phyloP scores from a whole-genome alignment of 345 rosid species.

The Citrus cavaleriei region DNA sequence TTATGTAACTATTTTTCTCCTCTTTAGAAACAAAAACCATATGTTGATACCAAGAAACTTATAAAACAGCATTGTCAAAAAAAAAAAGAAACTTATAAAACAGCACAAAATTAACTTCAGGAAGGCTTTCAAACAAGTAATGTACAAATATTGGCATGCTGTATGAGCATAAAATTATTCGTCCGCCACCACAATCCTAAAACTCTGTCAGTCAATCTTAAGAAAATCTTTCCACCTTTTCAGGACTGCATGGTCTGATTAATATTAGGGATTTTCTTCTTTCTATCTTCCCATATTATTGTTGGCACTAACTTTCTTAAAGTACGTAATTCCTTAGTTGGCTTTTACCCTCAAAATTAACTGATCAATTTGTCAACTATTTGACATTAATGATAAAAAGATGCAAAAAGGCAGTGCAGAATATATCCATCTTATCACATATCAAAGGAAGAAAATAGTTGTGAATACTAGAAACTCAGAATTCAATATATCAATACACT shows the following conservation, averaged over 20 bases:
- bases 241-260: not conserved
- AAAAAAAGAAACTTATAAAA: not conserved
- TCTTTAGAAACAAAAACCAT: not conserved
- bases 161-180: not conserved
- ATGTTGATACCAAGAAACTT: not conserved
- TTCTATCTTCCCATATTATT: too few species aligned
- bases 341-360: not conserved
- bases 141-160: not conserved
- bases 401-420: not conserved
- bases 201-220: not conserved
- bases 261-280: not conserved
- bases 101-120: not conserved
- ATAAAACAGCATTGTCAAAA: not conserved
- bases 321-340: not conserved
- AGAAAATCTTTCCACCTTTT: not conserved
- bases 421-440: not conserved
- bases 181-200: not conserved
- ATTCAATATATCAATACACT: constrained; percentile 9
- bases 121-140: not conserved
- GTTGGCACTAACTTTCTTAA: not conserved
- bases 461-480: constrained; percentile 4
- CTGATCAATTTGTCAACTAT: not conserved
- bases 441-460: not conserved
- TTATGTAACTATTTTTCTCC: not conserved
- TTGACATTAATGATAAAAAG: not conserved